Conservation (phyloP, 2,329 filamentous ascomycete genomes). For the Phoma herbarum region DNA sequence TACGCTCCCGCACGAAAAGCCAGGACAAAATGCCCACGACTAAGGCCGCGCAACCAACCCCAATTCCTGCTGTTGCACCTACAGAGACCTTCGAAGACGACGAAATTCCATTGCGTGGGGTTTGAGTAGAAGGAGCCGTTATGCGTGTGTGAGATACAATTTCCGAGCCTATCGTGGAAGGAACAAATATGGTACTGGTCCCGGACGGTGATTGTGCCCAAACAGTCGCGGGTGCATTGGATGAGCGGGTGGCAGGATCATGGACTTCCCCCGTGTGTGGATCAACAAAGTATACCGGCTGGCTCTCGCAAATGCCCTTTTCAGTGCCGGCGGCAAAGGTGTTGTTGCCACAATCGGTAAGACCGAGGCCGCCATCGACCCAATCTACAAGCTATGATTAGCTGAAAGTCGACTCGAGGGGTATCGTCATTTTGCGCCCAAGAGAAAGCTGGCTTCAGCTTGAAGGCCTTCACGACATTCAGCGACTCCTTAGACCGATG, state of each 20-base stretch:
- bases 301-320: neutral
- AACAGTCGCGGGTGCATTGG: neutral
- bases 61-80: slow-evolving; percentile 1
- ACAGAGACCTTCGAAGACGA: neutral
- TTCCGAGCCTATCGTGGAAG: neutral
- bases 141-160: neutral
- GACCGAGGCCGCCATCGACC: neutral
- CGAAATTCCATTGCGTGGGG: neutral
- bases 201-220: neutral
- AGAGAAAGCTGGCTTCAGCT: too few relatives aligned
- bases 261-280: neutral
- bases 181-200: neutral
- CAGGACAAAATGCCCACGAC: neutral
- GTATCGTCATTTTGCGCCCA: neutral
- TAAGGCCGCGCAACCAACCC: neutral
- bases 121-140: neutral
- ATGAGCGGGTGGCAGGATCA: neutral
- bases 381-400: neutral
- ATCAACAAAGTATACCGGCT: neutral
- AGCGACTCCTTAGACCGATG: too few relatives aligned
- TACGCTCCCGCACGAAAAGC: neutral
- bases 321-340: neutral
- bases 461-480: too few relatives aligned
- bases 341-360: neutral
- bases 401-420: neutral